Percentiles rank a stretch among this genome's conserved stretches.
phyloP scores from a whole-genome alignment of 768 basidiomycete species.

The Lenzites betulinus region DNA sequence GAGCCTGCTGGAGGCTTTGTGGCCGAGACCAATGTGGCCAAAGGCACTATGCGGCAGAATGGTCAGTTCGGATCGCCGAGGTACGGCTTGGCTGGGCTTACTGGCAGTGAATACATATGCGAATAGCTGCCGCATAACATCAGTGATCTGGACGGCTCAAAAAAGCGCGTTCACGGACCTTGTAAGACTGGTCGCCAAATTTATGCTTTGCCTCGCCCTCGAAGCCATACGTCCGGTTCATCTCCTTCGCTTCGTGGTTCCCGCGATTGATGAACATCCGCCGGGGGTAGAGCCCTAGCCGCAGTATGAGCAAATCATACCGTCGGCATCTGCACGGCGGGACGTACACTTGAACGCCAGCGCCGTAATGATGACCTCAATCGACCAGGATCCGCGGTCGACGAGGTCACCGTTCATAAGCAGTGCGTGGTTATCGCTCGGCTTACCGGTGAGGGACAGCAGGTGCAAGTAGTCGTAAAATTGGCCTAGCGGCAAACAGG shows the following conservation, averaged over 20 bases:
- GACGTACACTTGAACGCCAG: conserved; percentile 92
- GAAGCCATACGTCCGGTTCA: conserved; percentile 94
- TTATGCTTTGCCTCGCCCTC: conserved; percentile 97
- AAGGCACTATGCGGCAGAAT: conserved; percentile 60
- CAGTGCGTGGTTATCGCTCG: conserved; percentile 80
- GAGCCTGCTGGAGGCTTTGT: conserved; percentile 54
- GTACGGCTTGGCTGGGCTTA: conserved; percentile 40
- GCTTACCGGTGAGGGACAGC: conserved; percentile 81
- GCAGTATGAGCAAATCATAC: conserved; percentile 7
- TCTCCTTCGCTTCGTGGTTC: conserved; percentile 96
- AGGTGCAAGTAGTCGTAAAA: conserved; percentile 93
- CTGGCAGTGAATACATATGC: conserved; percentile 90
- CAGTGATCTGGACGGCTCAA: background rate
- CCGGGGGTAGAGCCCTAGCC: conserved; percentile 84
- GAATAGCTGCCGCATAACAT: conserved; percentile 61
- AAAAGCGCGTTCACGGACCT: conserved; percentile 45
- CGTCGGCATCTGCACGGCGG: background rate
- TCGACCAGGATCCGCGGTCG: conserved; percentile 94
- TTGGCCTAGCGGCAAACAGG: conserved; percentile 59
- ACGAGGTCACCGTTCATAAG: conserved; percentile 97
- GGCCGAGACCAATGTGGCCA: conserved; percentile 83
- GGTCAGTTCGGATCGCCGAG: background rate
- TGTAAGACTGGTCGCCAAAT: conserved; percentile 93
- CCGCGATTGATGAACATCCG: conserved; percentile 93
- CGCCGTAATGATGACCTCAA: conserved; percentile 89